Evolutionary conservation across 2,329 filamentous ascomycete genomes (phyloP).

Genomic region (Alternaria arborescens): DNA sequence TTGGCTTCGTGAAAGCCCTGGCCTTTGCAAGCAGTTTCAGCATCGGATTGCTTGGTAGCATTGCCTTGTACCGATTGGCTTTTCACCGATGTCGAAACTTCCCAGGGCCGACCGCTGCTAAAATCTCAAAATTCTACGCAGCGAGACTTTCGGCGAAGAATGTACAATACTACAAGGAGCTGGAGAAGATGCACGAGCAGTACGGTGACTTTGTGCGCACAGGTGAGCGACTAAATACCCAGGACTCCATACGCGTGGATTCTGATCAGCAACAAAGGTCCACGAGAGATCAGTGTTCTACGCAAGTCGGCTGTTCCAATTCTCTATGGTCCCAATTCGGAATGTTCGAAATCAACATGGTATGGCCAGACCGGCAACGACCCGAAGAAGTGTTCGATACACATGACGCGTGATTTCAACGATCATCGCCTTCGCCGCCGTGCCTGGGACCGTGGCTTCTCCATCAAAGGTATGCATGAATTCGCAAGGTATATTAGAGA

Average conservation of each 20-base stretch:
- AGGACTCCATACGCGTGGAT: not conserved
- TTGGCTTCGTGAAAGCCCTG: slow-evolving; percentile 17
- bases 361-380: slow-evolving; percentile 36
- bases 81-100: slow-evolving; percentile 38
- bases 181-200: slow-evolving; percentile 37
- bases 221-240: slow-evolving; percentile 26
- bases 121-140: slow-evolving; percentile 40
- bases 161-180: slow-evolving; percentile 40
- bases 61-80: slow-evolving; percentile 34
- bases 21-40: slow-evolving; percentile 21
- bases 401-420: slow-evolving; percentile 35
- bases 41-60: slow-evolving; percentile 26
- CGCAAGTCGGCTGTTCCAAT: slow-evolving; percentile 29
- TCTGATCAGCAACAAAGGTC: slow-evolving; percentile 19
- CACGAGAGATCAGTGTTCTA: slow-evolving; percentile 36
- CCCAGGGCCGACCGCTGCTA: slow-evolving; percentile 34
- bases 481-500: not conserved
- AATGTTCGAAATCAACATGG: slow-evolving; percentile 38
- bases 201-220: slow-evolving; percentile 50
- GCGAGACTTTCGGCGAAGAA: slow-evolving; percentile 36
- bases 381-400: slow-evolving; percentile 28
- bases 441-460: slow-evolving; percentile 41
- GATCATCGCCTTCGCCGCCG: slow-evolving; percentile 31
- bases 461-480: slow-evolving; percentile 30
- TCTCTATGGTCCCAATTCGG: slow-evolving; percentile 33